Evolutionary conservation across 495 filamentous ascomycete genomes (phyloP).

Genomic region (Achaetomiella virescens): DNA sequence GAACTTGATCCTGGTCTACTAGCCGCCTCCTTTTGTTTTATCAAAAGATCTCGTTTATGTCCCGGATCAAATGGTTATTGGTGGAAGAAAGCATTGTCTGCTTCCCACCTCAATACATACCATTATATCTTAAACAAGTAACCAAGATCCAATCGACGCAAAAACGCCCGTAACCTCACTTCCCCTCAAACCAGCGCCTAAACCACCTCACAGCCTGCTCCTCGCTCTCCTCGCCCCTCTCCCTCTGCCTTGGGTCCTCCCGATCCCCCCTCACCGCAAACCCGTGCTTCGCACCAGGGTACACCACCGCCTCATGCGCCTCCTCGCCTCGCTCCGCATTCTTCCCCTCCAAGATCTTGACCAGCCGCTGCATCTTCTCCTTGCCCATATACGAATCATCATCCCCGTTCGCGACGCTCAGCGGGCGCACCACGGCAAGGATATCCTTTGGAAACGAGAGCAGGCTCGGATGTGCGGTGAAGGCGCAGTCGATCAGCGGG

Average conservation of each 20-base stretch:
- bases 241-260: slow-evolving; percentile 36
- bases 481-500: slow-evolving; percentile 45
- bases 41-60: too few species aligned
- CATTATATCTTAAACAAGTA: too few species aligned
- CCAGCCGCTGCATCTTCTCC: slow-evolving; percentile 36
- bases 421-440: slow-evolving; percentile 44
- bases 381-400: slow-evolving; percentile 41
- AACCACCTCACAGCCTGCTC: slow-evolving; percentile 51
- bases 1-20: too few species aligned
- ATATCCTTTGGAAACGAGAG: slow-evolving; percentile 50
- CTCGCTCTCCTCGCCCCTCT: slow-evolving; percentile 43
- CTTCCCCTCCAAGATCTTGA: slow-evolving; percentile 39
- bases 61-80: too few species aligned
- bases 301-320: slow-evolving; percentile 45
- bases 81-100: too few species aligned
- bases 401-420: slow-evolving; percentile 52
- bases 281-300: slow-evolving; percentile 54
- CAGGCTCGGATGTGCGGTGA: slow-evolving; percentile 50
- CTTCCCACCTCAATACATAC: too few species aligned
- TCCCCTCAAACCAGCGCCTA: slow-evolving; percentile 10
- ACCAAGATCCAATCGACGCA: too few species aligned
- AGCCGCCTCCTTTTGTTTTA: too few species aligned
- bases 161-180: too few species aligned
- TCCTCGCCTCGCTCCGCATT: slow-evolving; percentile 8
- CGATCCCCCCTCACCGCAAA: slow-evolving; percentile 52